Conservation (phyloP, 2,329 filamentous ascomycete species). For the Nothomitra cinnamomea region DNA sequence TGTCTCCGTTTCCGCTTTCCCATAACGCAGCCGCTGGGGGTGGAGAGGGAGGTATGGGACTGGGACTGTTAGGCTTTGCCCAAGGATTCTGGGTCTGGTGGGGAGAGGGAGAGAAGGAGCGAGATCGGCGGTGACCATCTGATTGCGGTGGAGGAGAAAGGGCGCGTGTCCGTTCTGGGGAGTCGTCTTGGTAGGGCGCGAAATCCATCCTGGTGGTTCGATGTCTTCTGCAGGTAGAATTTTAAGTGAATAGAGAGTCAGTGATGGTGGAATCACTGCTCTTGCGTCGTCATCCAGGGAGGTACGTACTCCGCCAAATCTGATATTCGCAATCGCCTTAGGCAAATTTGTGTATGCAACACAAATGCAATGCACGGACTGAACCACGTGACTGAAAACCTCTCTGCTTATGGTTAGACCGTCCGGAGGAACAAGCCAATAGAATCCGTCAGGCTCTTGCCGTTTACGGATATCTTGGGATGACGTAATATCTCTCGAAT, state of each 20-base stretch:
- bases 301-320: no score
- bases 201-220: slow-evolving; percentile 54
- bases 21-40: slow-evolving; percentile 17
- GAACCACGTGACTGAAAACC: no score
- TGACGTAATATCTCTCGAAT: no score
- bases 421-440: no score
- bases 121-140: slow-evolving; percentile 19
- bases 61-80: slow-evolving; percentile 24
- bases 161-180: slow-evolving; percentile 67
- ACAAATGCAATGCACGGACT: no score
- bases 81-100: slow-evolving; percentile 18
- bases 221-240: slow-evolving; percentile 1
- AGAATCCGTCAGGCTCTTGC: no score
- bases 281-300: no score
- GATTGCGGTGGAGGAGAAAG: slow-evolving; percentile 45
- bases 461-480: no score
- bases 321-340: no score
- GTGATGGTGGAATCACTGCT: background rate
- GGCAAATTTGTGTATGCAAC: no score
- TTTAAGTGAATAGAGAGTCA: slow-evolving; percentile 1
- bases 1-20: background rate
- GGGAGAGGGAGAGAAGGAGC: slow-evolving; percentile 40
- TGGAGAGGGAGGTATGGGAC: slow-evolving; percentile 12
- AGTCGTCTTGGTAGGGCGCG: slow-evolving; percentile 87
- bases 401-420: no score